Evolutionary conservation across 768 basidiomycete species (phyloP).

Genomic region (Mycena rosella): DNA sequence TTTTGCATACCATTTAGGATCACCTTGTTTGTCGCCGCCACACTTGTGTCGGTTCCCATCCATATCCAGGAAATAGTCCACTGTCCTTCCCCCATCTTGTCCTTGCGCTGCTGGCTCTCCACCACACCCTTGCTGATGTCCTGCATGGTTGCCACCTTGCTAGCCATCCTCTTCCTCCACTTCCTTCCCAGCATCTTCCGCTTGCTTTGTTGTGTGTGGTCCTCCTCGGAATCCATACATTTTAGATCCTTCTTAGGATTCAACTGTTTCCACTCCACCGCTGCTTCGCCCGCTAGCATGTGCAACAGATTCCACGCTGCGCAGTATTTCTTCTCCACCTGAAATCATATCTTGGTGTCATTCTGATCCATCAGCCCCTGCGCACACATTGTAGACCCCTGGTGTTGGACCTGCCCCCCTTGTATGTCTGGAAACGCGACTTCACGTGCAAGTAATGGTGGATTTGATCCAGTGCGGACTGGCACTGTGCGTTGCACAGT

Average conservation of each 20-base stretch:
- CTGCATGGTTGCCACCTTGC: not conserved
- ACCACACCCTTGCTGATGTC: not conserved
- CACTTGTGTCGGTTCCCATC: slow-evolving; percentile 1
- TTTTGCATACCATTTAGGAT: too few relatives aligned
- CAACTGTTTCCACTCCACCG: slow-evolving; percentile 3
- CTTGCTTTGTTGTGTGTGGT: not conserved
- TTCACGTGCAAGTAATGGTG: slow-evolving; percentile 8
- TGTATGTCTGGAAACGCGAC: slow-evolving; percentile 9
- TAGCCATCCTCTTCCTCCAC: not conserved
- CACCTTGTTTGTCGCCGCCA: not conserved
- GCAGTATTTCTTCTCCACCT: not conserved
- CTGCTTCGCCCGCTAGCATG: not conserved
- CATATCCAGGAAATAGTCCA: slow-evolving; percentile 10
- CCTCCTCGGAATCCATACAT: slow-evolving; percentile 15
- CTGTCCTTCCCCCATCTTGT: not conserved
- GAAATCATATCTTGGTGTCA: not conserved
- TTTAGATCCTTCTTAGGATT: slow-evolving; percentile 6
- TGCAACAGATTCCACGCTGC: slow-evolving; percentile 10
- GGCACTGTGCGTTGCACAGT: slow-evolving; percentile 19
- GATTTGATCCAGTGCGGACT: not conserved
- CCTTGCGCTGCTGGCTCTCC: not conserved
- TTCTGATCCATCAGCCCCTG: not conserved
- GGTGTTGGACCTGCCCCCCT: not conserved
- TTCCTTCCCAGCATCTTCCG: slow-evolving; percentile 1
- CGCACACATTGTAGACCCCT: not conserved